Evolutionary conservation across 176 grass and related monocot genomes (phyloP).

Genomic region (Triticum timopheevii): DNA sequence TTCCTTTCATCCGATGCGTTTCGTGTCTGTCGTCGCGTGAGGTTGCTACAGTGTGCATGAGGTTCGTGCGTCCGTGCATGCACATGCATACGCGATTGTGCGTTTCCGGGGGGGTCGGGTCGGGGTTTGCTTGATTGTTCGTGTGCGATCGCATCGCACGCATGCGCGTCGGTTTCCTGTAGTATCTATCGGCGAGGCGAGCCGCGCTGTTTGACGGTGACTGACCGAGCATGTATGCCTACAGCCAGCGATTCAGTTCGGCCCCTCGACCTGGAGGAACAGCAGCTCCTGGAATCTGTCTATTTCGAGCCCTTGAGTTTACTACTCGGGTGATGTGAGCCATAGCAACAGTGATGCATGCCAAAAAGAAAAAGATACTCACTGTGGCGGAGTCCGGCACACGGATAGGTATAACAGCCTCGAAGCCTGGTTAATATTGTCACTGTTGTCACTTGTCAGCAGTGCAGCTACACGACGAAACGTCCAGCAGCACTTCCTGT

Average conservation of each 20-base stretch:
- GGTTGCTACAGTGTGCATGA: not conserved
- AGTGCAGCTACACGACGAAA: not conserved
- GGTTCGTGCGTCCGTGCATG: not conserved
- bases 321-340: not conserved
- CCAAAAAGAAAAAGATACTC: not conserved
- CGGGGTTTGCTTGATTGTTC: conserved; percentile 4
- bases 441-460: not conserved
- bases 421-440: not conserved
- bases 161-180: not conserved
- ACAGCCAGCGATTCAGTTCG: not conserved
- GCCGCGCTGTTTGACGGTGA: not conserved
- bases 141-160: not conserved
- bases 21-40: conserved; percentile 1
- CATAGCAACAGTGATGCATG: not conserved
- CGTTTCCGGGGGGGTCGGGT: not conserved
- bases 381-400: not conserved
- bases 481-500: not conserved
- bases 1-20: not conserved
- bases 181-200: not conserved
- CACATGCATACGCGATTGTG: not conserved
- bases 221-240: not conserved
- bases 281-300: not conserved
- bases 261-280: not conserved
- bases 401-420: not conserved
- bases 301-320: not conserved